Conservation (phyloP, 2,329 filamentous ascomycete species). For the Fusarium tanahbumbuense region DNA sequence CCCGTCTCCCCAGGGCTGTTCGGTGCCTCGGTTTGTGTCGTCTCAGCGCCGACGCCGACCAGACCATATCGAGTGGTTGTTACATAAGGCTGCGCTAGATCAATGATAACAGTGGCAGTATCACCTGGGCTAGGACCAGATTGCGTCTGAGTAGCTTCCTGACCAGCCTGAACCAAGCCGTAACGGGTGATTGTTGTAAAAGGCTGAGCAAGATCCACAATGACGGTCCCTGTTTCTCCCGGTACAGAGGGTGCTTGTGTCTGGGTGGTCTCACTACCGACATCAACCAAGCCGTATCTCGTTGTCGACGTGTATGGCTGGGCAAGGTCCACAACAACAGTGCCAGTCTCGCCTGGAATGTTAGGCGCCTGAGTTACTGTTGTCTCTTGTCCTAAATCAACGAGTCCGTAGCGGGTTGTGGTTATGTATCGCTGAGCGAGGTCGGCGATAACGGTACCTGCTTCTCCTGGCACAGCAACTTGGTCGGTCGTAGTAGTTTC, state of each 20-base stretch:
- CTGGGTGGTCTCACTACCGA: neutral
- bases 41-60: neutral
- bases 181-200: neutral
- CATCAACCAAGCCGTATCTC: neutral
- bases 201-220: neutral
- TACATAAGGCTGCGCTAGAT: neutral
- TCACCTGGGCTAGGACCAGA: neutral
- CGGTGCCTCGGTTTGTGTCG: neutral
- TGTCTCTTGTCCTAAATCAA: neutral
- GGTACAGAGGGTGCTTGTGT: neutral
- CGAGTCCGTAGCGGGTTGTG: neutral
- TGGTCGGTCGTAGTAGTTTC: neutral
- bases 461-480: neutral
- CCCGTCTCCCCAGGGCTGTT: neutral
- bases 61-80: neutral
- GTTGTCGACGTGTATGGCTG: neutral
- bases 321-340: neutral
- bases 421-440: constrained; percentile 1
- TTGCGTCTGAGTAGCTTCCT: neutral
- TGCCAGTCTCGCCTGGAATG: neutral
- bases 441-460: neutral
- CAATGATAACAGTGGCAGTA: neutral
- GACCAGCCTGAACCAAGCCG: neutral
- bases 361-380: neutral
- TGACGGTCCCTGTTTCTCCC: neutral